Evolutionary conservation across 805 yeast genomes (phyloP), one percentile per base, ranked within the genome.

Genomic region (Hagleromyces aurorensis): DNA sequence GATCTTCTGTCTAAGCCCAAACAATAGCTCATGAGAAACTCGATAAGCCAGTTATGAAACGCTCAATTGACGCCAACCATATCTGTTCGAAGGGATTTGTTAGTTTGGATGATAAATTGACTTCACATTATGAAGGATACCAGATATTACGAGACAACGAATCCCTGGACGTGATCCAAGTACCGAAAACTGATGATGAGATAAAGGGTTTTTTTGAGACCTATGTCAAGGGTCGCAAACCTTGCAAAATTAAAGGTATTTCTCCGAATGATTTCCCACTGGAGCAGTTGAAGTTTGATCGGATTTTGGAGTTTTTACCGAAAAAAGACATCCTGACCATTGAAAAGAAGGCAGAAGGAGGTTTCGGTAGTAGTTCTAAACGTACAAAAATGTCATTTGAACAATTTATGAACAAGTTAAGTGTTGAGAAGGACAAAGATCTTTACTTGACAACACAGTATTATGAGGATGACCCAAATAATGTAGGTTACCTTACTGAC

Each of bases 391-490:
- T 77, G 72, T 50, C 57, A 3, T 62, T 79, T 36, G 45, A 46
- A 0, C 72, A 73, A 12, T 64, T 80, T 26, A 50, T 76, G 30
- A 46, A 52, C 0, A 59, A 54, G 36, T 42, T 76, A 16, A 32
- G 48, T 16, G 25, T 43, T 3, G 36, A 35, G 2, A 75, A 71
- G 1, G 70, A 69, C 11, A 64, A 55, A 16, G 52, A 61, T 0
- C 62, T 69, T 33, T 79, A 80, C 40, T 57, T 79, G 48, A 80
- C 87, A 1, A 80, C 87, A 0, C 87, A 80, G 41, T 80, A 80
- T 44, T 57, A 41, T 3, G 76, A 68, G 27, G 69, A 69, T 34
- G 67, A 42, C 25, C 44, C 46, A 12, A 40, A 38, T 16, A 32
- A 34, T 12, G 46, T 40, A 8, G 50, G 44, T 7, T 46, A 41